phyloP scores from a whole-genome alignment of 805 yeast genomes.

The Komagataella pastoris region DNA sequence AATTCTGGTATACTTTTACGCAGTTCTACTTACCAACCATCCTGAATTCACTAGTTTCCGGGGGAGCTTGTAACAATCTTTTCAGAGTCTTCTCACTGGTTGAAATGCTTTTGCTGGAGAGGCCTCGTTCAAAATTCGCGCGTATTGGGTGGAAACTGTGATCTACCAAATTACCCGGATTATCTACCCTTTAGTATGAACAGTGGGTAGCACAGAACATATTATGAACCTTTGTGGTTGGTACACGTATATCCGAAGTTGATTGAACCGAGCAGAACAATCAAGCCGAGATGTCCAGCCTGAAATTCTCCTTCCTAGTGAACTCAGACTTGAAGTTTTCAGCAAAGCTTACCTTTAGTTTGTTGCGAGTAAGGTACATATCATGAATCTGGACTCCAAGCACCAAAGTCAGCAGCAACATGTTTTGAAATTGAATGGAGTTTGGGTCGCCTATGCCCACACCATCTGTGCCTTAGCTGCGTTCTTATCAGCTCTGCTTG shows the following conservation, averaged over 20 bases:
- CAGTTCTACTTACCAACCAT: background rate
- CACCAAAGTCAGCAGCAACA: background rate
- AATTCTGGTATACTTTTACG: background rate
- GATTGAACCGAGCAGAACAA: background rate
- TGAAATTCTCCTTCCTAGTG: background rate
- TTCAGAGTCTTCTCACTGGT: constrained; percentile 5
- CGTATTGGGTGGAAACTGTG: background rate
- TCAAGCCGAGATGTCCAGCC: background rate
- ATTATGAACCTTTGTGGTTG: background rate
- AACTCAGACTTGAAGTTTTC: background rate
- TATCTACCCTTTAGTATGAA: no score
- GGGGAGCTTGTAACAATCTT: constrained; percentile 11
- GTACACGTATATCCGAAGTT: background rate
- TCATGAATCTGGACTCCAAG: constrained; percentile 17
- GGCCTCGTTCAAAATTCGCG: background rate
- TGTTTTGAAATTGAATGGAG: constrained; percentile 36
- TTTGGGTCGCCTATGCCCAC: constrained; percentile 58
- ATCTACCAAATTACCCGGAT: background rate
- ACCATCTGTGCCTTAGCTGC: constrained; percentile 62
- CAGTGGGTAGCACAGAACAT: background rate
- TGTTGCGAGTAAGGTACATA: background rate
- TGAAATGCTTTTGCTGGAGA: background rate
- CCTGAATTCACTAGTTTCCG: background rate
- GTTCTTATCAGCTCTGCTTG: constrained; percentile 57
- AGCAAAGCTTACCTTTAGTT: background rate